Evolutionary conservation across 148 eudicot genomes (phyloP), one percentile per base, ranked within the genome.

Genomic region (Fagopyrum homotropicum): DNA sequence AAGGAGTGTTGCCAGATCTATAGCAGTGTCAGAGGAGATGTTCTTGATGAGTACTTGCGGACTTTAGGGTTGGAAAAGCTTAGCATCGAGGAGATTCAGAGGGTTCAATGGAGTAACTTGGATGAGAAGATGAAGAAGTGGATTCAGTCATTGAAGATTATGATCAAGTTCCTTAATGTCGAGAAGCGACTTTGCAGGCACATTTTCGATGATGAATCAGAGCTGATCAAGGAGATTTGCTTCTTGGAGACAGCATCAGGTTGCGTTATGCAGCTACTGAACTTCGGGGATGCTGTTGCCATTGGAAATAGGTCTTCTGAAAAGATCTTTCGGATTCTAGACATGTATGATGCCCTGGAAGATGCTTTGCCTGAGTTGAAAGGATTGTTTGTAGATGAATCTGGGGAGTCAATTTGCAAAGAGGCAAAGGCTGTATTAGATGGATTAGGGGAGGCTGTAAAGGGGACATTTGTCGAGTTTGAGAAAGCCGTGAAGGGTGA

Each of bases 1-100:
- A 86, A 91, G 44, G 99, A 96, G 78, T 92, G 98, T 61, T 96
- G 93, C 72, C 98, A 92, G 80, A 92, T 92, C 17, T 96, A 85
- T 50, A 86, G 85, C 45, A 82, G 83, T 19, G 86, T 89, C 12
- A 81, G 98, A 16, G 73, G 92, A 0, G 97, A 84, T 47, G 88
- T 82, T n/a, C 76, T 96, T 1, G 94, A 89, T 46, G 94, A 90
- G 71, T 88, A 89, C 75, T 68, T 96, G 79, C 79, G 79, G 45
- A 84, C 79, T 73, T 79, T 96, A 0, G 93, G 94, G 45, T 80
- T 86, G 49, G 96, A 95, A 79, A 90, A 84, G 77, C 50, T 90
- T 76, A 89, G 97, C 76, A 90, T 92, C 52, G 97, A 90, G 51
- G 99, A 95, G 59, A 90, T 95, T 29, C 97, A 92, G 82, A 90